These are phyloP conservation scores for Starmerella vaccinii DNA, from an alignment of 805 yeast genomes.

Conservation along the genomic window DNA sequence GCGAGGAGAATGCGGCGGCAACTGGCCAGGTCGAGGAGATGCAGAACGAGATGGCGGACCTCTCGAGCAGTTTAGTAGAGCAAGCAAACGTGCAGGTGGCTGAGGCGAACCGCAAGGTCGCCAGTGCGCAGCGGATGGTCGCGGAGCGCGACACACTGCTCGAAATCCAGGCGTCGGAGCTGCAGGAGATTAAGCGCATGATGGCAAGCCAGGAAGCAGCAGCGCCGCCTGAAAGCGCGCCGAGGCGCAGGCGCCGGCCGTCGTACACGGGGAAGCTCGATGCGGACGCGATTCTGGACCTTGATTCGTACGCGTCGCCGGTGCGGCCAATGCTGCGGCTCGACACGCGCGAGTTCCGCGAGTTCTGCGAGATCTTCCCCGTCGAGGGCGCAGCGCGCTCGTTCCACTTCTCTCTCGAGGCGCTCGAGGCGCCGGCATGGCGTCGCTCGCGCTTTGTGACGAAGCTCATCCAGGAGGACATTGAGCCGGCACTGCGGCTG, in stretches of 20 bases:
- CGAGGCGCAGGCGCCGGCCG: constrained; percentile 1
- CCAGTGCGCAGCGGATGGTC: constrained; percentile 42
- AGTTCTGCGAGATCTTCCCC: constrained; percentile 17
- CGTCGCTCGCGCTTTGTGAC: constrained; percentile 52
- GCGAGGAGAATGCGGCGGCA: constrained; percentile 17
- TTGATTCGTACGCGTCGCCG: constrained; percentile 25
- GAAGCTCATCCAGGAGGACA: constrained; percentile 59
- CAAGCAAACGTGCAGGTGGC: constrained; percentile 64
- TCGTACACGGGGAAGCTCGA: constrained; percentile 6
- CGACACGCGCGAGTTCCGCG: constrained; percentile 23
- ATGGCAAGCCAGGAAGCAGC: constrained; percentile 32
- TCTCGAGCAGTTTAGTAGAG: constrained; percentile 42
- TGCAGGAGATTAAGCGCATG: constrained; percentile 49
- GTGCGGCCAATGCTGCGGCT: constrained; percentile 26
- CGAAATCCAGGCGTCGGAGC: constrained; percentile 49
- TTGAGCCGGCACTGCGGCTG: constrained; percentile 60
- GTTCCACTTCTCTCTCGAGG: constrained; percentile 8
- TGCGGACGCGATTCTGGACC: constrained; percentile 17
- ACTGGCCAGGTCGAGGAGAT: constrained; percentile 32
- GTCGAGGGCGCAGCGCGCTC: constrained; percentile 7
- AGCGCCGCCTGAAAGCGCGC: background rate
- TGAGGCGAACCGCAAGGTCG: constrained; percentile 61
- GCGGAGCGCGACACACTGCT: constrained; percentile 64
- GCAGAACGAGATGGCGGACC: constrained; percentile 45
- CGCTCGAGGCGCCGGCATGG: constrained; percentile 28